These are phyloP conservation scores for Endotrypanum monterogeii DNA, from an alignment of 208 protist species.

Conservation along the genomic window DNA sequence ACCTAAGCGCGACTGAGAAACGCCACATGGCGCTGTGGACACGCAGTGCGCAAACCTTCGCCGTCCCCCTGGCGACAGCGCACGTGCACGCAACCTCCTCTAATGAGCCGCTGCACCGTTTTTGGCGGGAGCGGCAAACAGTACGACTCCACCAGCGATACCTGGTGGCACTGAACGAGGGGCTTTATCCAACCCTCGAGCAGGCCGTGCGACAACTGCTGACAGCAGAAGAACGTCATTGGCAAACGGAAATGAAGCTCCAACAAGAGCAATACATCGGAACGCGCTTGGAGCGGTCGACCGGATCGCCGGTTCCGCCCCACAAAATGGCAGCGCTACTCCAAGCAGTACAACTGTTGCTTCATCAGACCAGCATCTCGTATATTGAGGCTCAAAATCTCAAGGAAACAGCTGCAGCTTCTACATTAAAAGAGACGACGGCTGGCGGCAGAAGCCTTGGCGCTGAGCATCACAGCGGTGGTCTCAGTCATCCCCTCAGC, in stretches of 20 bases:
- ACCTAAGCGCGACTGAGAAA: constrained; percentile 8
- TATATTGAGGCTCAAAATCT: constrained; percentile 32
- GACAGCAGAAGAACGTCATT: constrained; percentile 55
- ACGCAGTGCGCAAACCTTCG: constrained; percentile 1
- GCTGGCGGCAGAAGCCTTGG: not conserved
- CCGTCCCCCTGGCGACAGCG: not conserved
- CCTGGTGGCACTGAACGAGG: constrained; percentile 29
- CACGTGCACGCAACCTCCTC: not conserved
- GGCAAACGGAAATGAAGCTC: constrained; percentile 32
- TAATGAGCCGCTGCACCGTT: constrained; percentile 43
- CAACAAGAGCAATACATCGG: constrained; percentile 21
- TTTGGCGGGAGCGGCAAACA: constrained; percentile 59
- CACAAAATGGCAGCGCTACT: constrained; percentile 53
- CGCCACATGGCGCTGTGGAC: constrained; percentile 24
- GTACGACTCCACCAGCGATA: constrained; percentile 33
- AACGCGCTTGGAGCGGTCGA: constrained; percentile 12
- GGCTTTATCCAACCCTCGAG: constrained; percentile 40
- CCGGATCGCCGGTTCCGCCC: constrained; percentile 32
- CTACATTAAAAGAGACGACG: not conserved
- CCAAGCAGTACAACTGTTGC: constrained; percentile 36
- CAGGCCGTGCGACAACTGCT: constrained; percentile 43
- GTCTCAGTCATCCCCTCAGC: not conserved
- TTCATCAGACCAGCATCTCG: constrained; percentile 41
- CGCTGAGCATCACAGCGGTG: not conserved
- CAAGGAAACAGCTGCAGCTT: not conserved